These are phyloP conservation scores for Avena insularis DNA, from an alignment of 176 grass and related monocot genomes.

Conservation along the genomic window DNA sequence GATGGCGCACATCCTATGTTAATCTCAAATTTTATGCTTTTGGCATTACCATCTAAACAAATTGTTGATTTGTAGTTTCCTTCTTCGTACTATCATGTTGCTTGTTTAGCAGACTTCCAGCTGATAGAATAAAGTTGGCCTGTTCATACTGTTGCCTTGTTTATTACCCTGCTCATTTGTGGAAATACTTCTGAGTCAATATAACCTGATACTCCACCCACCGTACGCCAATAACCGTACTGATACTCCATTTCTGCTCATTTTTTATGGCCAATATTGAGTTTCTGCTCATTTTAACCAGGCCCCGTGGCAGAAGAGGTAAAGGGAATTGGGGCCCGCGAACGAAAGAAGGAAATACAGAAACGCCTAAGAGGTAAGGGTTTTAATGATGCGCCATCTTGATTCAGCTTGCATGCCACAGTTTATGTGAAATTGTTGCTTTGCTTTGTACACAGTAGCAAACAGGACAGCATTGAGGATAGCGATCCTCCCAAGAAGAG, in stretches of 20 bases:
- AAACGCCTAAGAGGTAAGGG: conserved; percentile 44
- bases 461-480: conserved; percentile 20
- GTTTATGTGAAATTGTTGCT: conserved; percentile 23
- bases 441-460: conserved; percentile 25
- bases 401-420: background rate
- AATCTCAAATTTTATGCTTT: background rate
- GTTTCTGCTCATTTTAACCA: conserved; percentile 41
- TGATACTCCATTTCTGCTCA: background rate
- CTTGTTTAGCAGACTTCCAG: background rate
- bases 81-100: background rate
- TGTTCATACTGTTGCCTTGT: background rate
- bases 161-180: background rate
- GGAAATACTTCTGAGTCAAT: background rate
- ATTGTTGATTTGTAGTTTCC: background rate
- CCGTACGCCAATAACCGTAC: background rate
- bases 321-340: conserved; percentile 20
- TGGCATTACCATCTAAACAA: background rate
- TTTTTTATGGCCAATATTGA: background rate
- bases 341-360: conserved; percentile 35
- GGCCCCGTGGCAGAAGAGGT: conserved; percentile 40
- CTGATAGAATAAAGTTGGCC: conserved; percentile 9
- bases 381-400: conserved; percentile 16
- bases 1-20: background rate
- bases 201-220: background rate
- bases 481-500: conserved; percentile 49